Conservation (phyloP, 2,329 filamentous ascomycete genomes). For the Aspergillus clavatus region DNA sequence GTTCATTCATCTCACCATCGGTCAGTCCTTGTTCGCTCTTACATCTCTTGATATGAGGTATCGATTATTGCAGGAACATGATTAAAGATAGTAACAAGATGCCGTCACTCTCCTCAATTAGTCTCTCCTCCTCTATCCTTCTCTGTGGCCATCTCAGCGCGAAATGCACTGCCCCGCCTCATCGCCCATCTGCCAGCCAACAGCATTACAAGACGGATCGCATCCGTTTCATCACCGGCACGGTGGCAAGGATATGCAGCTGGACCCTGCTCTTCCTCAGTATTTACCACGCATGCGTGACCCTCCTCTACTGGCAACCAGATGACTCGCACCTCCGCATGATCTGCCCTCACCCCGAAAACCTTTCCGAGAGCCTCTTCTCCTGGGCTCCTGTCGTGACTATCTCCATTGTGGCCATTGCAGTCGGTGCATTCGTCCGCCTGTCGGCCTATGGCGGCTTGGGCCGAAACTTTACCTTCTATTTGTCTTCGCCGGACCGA, state of each 20-base stretch:
- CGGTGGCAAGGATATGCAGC: constrained; percentile 5
- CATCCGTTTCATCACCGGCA: constrained; percentile 14
- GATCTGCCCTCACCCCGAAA: constrained; percentile 17
- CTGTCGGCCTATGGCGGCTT: constrained; percentile 43
- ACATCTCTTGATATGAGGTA: too few species aligned
- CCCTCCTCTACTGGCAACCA: constrained; percentile 7
- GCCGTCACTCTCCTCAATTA: constrained; percentile 5
- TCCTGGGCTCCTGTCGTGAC: constrained; percentile 20
- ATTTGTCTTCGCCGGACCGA: constrained; percentile 43
- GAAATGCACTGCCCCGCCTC: constrained; percentile 21
- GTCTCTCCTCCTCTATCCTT: constrained; percentile 13
- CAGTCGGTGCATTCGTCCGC: constrained; percentile 23
- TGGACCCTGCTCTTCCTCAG: constrained; percentile 4
- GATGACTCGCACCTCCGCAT: constrained; percentile 3
- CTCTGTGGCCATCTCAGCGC: constrained; percentile 14
- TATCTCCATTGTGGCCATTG: constrained; percentile 16
- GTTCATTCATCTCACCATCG: too few species aligned
- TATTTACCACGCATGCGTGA: constrained; percentile 20
- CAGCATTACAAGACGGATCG: constrained; percentile 14
- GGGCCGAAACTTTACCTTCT: constrained; percentile 52
- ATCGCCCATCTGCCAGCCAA: constrained; percentile 10
- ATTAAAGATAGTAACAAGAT: constrained; percentile 9
- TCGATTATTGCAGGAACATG: too few species aligned
- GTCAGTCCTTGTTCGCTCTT: too few species aligned
- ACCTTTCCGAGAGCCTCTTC: constrained; percentile 17